Base-by-base conservation (phyloP, 768 basidiomycete species). In the Phylloporus scabripes region DNA sequence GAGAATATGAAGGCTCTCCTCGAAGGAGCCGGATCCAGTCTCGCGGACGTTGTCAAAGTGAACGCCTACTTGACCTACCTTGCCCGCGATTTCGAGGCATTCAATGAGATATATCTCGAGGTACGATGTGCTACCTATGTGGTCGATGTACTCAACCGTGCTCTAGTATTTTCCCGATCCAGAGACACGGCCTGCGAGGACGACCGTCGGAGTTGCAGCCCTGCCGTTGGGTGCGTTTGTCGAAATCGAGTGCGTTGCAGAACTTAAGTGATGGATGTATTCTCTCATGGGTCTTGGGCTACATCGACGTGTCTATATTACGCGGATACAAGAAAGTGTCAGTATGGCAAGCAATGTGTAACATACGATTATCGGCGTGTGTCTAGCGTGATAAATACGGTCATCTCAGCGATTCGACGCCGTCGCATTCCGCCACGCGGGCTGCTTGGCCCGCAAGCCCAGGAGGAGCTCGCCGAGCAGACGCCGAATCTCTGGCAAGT, bases 171-270 rank as follows among this genome's bases (percentile, higher is more conserved):
- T 81, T 50, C 60, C 70, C 18, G 61, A 61, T 23, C 17, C 1
- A 45, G 64, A 66, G 11, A 69, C 63, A 18, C 65, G 77, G 51
- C 82, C 80, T 12, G 79, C 80, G 5, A 71, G 81, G 37, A 82
- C 81, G 20, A 81, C 80, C 59, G 62, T 84, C 15, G 80, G 78
- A 7, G 81, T 82, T 11, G 72, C 71, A 3, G 60, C 67, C 7
- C 71, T 84, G 33, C 79, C 82, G 1, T 37, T 76, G 48, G 74
- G 76, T 14, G 78, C 76, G 7, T 74, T 73, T 48, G 72, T 84
- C 26, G 82, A 84, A 70, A 75, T 83, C 29, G 82, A 83, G 52
- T 82, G 79, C 55, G 69, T 80, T 24, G 82, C 80, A 11, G 77
- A 75, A 23, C 21, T 57, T 38, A 12, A 28, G 28, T 48, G 37